phyloP scores from a whole-genome alignment of 176 grass and related monocot species.

The Secale cereale region DNA sequence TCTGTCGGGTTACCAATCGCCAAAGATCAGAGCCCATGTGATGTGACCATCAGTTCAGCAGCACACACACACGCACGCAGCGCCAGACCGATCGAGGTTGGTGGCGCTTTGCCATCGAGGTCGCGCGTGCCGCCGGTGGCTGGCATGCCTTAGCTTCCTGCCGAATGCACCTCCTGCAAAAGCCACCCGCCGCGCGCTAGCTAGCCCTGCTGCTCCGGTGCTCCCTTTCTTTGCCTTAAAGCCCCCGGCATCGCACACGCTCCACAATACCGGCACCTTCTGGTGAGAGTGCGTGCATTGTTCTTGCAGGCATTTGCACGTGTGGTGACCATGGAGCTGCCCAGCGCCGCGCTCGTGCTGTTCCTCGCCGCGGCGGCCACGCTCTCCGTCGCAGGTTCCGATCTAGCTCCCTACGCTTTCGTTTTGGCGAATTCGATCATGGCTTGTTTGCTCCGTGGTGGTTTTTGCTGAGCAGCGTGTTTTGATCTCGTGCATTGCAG shows the following conservation, averaged over 20 bases:
- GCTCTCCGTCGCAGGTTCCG: slow-evolving; percentile 50
- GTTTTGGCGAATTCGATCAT: background rate
- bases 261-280: too few relatives aligned
- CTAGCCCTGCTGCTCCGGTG: too few relatives aligned
- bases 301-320: too few relatives aligned
- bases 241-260: background rate
- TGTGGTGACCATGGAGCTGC: slow-evolving; percentile 15
- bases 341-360: slow-evolving; percentile 10
- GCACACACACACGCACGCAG: background rate
- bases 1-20: background rate
- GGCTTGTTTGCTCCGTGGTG: background rate
- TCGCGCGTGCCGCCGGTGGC: slow-evolving; percentile 27
- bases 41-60: background rate
- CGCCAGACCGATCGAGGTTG: slow-evolving; percentile 15
- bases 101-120: slow-evolving; percentile 34
- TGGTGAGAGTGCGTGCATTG: too few relatives aligned
- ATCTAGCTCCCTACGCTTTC: background rate
- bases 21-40: background rate
- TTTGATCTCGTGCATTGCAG: slow-evolving; percentile 21
- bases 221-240: slow-evolving; percentile 28
- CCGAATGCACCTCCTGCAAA: slow-evolving; percentile 1
- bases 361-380: slow-evolving; percentile 31
- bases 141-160: background rate
- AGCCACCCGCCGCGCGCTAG: background rate
- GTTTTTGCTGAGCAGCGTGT: background rate